Evolutionary conservation across 352 stramenopile species (phyloP).

Genomic region (Globisporangium nodosum): DNA sequence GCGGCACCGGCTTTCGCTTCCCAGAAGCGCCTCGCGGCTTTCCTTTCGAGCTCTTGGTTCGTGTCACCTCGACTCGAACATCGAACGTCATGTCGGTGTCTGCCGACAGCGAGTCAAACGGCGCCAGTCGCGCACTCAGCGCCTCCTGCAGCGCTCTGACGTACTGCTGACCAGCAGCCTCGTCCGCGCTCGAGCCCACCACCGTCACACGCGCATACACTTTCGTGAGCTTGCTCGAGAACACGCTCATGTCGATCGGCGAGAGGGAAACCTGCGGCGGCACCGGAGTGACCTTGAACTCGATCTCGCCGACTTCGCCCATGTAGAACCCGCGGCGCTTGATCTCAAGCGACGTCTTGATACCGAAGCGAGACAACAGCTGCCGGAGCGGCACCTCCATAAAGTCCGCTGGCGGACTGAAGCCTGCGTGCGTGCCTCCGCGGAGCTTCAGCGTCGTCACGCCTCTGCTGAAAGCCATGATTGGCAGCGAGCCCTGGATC

Average conservation of each 20-base stretch:
- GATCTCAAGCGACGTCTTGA: conserved; percentile 26
- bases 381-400: conserved; percentile 36
- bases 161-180: conserved; percentile 33
- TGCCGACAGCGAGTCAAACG: neutral
- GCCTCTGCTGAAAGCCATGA: conserved; percentile 28
- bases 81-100: conserved; percentile 21
- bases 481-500: conserved; percentile 54
- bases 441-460: conserved; percentile 27
- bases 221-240: conserved; percentile 22
- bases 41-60: conserved; percentile 3
- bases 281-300: conserved; percentile 21
- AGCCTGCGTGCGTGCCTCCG: conserved; percentile 56
- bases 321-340: conserved; percentile 45
- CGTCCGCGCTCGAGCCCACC: conserved; percentile 28
- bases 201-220: conserved; percentile 40
- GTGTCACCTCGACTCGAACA: conserved; percentile 23
- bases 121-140: conserved; percentile 16
- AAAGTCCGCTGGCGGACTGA: conserved; percentile 62
- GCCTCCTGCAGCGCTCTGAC: conserved; percentile 22
- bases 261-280: conserved; percentile 5
- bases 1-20: neutral
- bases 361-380: conserved; percentile 42
- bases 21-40: neutral
- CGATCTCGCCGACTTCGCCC: conserved; percentile 33
- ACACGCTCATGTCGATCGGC: conserved; percentile 35